Evolutionary conservation across 768 basidiomycete genomes (phyloP).

Genomic region (Sarcomyxa edulis): DNA sequence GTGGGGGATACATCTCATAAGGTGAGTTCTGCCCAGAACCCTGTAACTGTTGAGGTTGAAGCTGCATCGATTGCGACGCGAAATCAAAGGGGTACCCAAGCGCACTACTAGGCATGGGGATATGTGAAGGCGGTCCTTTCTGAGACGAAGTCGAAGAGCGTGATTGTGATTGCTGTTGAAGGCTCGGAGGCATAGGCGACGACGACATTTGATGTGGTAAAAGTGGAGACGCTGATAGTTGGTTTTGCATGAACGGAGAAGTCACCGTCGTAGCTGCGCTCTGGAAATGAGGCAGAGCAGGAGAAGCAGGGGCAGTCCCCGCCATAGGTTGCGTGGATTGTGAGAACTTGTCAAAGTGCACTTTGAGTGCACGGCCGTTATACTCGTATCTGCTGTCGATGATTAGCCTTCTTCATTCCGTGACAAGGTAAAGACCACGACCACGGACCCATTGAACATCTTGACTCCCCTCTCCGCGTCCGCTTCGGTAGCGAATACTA

Average conservation of each 20-base stretch:
- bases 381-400: slow-evolving; percentile 93
- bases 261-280: not conserved
- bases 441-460: slow-evolving; percentile 81
- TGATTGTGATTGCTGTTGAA: slow-evolving; percentile 3
- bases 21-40: not conserved
- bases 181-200: slow-evolving; percentile 2
- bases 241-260: not conserved
- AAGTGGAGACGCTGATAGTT: not conserved
- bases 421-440: slow-evolving; percentile 5
- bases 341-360: slow-evolving; percentile 85
- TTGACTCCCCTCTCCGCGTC: slow-evolving; percentile 83
- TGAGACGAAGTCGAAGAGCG: slow-evolving; percentile 2
- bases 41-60: too few relatives aligned
- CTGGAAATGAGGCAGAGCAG: not conserved
- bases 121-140: not conserved
- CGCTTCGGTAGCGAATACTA: slow-evolving; percentile 74
- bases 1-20: not conserved
- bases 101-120: not conserved
- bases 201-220: not conserved
- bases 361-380: slow-evolving; percentile 82
- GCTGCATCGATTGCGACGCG: too few relatives aligned
- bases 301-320: not conserved
- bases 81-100: not conserved
- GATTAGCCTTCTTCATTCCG: too few relatives aligned
- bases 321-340: slow-evolving; percentile 15